phyloP scores from a whole-genome alignment of 768 basidiomycete species.

The Cystofilobasidium capitatum region DNA sequence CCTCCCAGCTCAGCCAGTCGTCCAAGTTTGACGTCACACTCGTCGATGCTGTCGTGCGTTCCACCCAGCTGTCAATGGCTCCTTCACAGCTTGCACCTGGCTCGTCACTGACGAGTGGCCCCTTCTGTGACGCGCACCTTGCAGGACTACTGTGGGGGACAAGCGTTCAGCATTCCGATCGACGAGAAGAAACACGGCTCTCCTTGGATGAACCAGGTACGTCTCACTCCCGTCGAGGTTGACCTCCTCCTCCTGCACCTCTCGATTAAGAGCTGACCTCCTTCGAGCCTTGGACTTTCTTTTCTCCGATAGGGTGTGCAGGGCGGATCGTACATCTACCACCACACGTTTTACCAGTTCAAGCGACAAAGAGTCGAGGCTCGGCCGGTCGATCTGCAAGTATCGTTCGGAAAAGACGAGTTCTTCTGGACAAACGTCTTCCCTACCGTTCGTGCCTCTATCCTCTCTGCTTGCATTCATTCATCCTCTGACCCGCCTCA shows the following conservation, averaged over 20 bases:
- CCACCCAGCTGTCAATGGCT: not conserved
- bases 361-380: conserved; percentile 39
- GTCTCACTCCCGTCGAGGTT: not conserved
- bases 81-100: too few relatives aligned
- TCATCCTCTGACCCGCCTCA: not conserved
- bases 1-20: conserved; percentile 40
- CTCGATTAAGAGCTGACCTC: too few relatives aligned
- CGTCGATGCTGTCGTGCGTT: conserved; percentile 29
- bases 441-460: conserved; percentile 40
- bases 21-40: conserved; percentile 43
- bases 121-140: too few relatives aligned
- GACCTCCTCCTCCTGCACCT: not conserved
- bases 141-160: conserved; percentile 42
- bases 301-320: conserved; percentile 10
- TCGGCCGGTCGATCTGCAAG: conserved; percentile 43
- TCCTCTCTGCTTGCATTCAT: too few relatives aligned
- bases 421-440: conserved; percentile 44
- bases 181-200: conserved; percentile 40
- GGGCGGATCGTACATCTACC: conserved; percentile 38
- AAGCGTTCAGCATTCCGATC: conserved; percentile 43
- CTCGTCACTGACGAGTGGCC: too few relatives aligned
- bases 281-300: too few relatives aligned
- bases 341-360: conserved; percentile 43
- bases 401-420: conserved; percentile 44
- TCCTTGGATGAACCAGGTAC: conserved; percentile 44